phyloP scores from a whole-genome alignment of 306 rosid genomes.

The Parietaria judaica region DNA sequence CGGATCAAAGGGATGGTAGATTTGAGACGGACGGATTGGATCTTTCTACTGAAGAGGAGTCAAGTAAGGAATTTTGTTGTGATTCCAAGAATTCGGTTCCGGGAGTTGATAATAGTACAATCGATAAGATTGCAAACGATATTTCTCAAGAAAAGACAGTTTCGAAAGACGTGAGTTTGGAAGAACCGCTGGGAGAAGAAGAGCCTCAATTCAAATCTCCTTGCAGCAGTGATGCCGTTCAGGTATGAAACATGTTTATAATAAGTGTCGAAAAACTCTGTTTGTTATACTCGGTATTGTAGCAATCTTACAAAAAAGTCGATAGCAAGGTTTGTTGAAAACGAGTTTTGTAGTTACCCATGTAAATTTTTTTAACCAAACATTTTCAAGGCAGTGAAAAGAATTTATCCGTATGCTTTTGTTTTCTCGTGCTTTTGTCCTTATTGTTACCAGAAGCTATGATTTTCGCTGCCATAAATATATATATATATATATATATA shows the following conservation, averaged over 20 bases:
- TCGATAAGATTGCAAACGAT: conserved; percentile 17
- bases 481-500: too few relatives aligned
- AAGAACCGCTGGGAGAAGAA: conserved; percentile 14
- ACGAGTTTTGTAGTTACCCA: background rate
- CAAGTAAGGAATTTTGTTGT: conserved; percentile 21
- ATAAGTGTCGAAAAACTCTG: background rate
- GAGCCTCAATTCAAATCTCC: conserved; percentile 14
- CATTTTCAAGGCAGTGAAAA: background rate
- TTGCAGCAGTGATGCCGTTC: conserved; percentile 22
- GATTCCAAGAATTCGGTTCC: conserved; percentile 26
- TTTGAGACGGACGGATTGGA: conserved; percentile 13
- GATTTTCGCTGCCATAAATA: too few relatives aligned
- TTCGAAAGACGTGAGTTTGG: conserved; percentile 16
- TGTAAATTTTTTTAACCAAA: too few relatives aligned
- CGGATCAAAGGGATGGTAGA: conserved; percentile 20
- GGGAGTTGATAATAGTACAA: conserved; percentile 14
- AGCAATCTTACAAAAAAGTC: background rate
- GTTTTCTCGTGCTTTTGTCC: background rate
- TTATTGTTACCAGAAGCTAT: too few relatives aligned
- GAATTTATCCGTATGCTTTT: background rate
- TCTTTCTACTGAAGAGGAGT: conserved; percentile 21
- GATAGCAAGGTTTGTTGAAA: background rate
- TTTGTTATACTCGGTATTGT: background rate
- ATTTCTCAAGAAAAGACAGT: conserved; percentile 18
- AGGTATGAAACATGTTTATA: conserved; percentile 35